Percentiles rank a stretch among this genome's conserved stretches.
These are phyloP conservation scores for Chlorella sp. DNA, from an alignment of 139 green algal genomes.

Conservation along the genomic window DNA sequence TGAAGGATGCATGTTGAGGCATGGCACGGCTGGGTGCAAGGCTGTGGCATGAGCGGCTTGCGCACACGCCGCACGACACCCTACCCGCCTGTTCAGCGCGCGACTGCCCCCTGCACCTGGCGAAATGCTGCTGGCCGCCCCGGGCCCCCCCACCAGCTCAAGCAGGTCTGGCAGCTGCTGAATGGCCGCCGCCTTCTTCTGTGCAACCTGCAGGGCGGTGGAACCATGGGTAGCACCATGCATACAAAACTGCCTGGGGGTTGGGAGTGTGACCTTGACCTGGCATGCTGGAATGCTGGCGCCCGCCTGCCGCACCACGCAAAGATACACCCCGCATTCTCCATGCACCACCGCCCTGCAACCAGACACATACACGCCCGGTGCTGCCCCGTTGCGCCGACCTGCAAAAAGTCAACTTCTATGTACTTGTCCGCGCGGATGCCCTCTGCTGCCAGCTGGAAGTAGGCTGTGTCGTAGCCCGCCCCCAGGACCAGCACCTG, in stretches of 20 bases:
- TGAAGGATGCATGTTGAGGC: too few relatives aligned
- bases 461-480: conserved; percentile 90
- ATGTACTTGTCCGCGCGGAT: conserved; percentile 53
- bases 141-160: not conserved
- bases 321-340: too few relatives aligned
- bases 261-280: too few relatives aligned
- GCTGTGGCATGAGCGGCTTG: too few relatives aligned
- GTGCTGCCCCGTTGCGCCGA: not conserved
- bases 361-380: not conserved
- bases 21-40: too few relatives aligned
- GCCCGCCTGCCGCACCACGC: too few relatives aligned
- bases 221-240: too few relatives aligned
- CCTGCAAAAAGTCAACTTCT: conserved; percentile 83
- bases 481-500: conserved; percentile 87
- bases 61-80: too few relatives aligned
- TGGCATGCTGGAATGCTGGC: too few relatives aligned
- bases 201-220: conserved; percentile 65
- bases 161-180: conserved; percentile 27
- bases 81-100: too few relatives aligned
- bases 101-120: not conserved
- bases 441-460: conserved; percentile 62
- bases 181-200: conserved; percentile 57
- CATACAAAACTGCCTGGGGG: too few relatives aligned
- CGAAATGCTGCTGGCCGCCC: not conserved
- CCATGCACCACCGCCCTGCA: too few relatives aligned